A percentile compares a stretch with the other conserved stretches of the same genome.
phyloP scores from a whole-genome alignment of 2,329 filamentous ascomycete genomes.

The Cylindrodendrum hubeiense region DNA sequence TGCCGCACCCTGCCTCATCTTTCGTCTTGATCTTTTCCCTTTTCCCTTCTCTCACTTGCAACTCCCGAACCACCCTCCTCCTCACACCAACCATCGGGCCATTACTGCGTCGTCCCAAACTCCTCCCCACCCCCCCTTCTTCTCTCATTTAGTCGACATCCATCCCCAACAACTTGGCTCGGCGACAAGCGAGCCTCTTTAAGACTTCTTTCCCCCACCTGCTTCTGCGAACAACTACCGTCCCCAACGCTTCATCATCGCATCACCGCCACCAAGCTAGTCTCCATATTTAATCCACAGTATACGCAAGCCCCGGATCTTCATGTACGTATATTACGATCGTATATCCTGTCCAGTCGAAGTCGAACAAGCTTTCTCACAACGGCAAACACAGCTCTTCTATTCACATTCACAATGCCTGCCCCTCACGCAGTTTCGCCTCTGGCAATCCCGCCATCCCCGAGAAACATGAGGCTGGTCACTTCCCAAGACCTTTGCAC shows the following conservation, averaged over 20 bases:
- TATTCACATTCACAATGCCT: conserved; percentile 47
- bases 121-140: not conserved
- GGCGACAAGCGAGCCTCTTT: not conserved
- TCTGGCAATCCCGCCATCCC: conserved; percentile 60
- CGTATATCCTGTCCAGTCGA: not conserved
- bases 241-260: conserved; percentile 31
- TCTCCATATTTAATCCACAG: conserved; percentile 40
- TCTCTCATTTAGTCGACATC: not conserved
- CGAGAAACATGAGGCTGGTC: conserved; percentile 58
- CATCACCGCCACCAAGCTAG: conserved; percentile 28
- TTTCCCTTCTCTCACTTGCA: not conserved
- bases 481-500: conserved; percentile 65
- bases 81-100: conserved; percentile 21
- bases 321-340: conserved; percentile 39
- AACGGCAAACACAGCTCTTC: conserved; percentile 19
- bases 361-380: conserved; percentile 24
- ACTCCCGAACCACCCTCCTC: not conserved
- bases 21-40: not conserved
- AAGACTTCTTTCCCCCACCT: conserved; percentile 1
- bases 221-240: not conserved
- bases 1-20: not conserved
- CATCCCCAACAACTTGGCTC: conserved; percentile 5
- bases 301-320: conserved; percentile 42
- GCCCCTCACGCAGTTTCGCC: conserved; percentile 55
- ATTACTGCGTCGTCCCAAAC: conserved; percentile 13